Percentiles rank a stretch among this genome's conserved stretches.
phyloP scores from a whole-genome alignment of 2,329 filamentous ascomycete species.

The Phialophora expanda region DNA sequence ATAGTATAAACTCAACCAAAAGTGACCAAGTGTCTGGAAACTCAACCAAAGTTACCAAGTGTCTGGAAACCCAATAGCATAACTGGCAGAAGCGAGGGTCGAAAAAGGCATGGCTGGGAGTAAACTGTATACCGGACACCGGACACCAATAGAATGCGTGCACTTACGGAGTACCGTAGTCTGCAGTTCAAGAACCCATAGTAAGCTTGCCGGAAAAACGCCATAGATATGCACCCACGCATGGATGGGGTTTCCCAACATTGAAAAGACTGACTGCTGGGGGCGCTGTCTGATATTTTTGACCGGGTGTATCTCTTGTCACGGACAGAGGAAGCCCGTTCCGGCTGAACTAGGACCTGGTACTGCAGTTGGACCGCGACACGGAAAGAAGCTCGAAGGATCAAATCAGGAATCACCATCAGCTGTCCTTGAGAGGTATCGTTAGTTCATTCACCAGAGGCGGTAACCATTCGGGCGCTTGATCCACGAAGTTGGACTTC shows the following conservation, averaged over 20 bases:
- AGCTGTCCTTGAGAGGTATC: not conserved
- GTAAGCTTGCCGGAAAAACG: not conserved
- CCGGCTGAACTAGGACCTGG: not conserved
- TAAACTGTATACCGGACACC: conserved; percentile 5
- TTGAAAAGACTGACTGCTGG: not conserved
- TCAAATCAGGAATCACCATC: not conserved
- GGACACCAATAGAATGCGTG: not conserved
- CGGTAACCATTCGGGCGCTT: not conserved
- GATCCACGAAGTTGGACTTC: not conserved
- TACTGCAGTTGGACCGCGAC: not conserved
- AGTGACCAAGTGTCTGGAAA: not conserved
- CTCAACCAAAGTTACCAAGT: not conserved
- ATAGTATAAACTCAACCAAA: not conserved
- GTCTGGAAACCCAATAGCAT: not conserved
- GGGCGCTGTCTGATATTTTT: not conserved
- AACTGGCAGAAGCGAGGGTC: not conserved
- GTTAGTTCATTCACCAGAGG: not conserved
- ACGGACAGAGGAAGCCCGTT: conserved; percentile 10
- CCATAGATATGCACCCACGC: not conserved
- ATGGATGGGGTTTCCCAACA: conserved; percentile 7
- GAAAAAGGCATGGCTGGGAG: conserved; percentile 19
- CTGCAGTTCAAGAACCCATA: not conserved
- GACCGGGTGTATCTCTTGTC: conserved; percentile 14
- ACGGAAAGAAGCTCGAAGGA: not conserved
- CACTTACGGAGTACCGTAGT: conserved; percentile 13